Percentiles rank a stretch among this genome's conserved stretches.
phyloP scores from a whole-genome alignment of 208 protist genomes.

The Kentomonas sorsogonicus region DNA sequence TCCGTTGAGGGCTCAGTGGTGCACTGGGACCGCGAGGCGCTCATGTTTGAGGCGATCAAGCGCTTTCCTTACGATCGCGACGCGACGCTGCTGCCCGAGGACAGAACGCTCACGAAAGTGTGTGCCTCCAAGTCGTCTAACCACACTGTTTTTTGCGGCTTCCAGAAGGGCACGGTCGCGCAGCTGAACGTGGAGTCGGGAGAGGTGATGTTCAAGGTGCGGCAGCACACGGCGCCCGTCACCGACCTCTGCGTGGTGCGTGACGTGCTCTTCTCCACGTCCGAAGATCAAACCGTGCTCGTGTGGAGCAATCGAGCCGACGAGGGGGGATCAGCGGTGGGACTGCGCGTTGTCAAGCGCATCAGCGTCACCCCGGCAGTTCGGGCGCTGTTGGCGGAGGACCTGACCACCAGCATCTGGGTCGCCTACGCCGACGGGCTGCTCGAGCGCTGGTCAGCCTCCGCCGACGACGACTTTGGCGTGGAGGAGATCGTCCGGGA shows the following conservation, averaged over 20 bases:
- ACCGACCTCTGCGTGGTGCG: conserved; percentile 56
- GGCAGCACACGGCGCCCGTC: conserved; percentile 45
- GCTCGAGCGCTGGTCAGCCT: conserved; percentile 80
- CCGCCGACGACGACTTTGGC: conserved; percentile 80
- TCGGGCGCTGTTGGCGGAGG: conserved; percentile 45
- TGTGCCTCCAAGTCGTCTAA: conserved; percentile 16
- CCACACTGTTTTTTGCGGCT: conserved; percentile 46
- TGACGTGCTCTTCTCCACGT: conserved; percentile 68
- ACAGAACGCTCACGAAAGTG: conserved; percentile 21
- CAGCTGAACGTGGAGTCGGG: conserved; percentile 40
- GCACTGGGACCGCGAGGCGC: conserved; percentile 68
- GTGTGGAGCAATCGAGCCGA: conserved; percentile 45
- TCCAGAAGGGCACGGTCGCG: conserved; percentile 44
- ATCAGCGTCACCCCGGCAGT: conserved; percentile 53
- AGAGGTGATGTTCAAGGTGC: conserved; percentile 36
- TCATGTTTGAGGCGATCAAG: conserved; percentile 75
- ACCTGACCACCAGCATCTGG: conserved; percentile 58
- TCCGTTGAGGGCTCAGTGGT: conserved; percentile 68
- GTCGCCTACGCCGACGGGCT: conserved; percentile 73
- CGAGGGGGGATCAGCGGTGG: not conserved
- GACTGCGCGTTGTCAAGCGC: conserved; percentile 34
- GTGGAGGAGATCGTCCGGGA: conserved; percentile 72
- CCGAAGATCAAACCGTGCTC: conserved; percentile 64
- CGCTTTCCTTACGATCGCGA: too few relatives aligned
- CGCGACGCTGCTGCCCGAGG: conserved; percentile 20